Base-by-base conservation (phyloP, 2,329 filamentous ascomycete genomes). In the Aspergillaceae sp. region DNA sequence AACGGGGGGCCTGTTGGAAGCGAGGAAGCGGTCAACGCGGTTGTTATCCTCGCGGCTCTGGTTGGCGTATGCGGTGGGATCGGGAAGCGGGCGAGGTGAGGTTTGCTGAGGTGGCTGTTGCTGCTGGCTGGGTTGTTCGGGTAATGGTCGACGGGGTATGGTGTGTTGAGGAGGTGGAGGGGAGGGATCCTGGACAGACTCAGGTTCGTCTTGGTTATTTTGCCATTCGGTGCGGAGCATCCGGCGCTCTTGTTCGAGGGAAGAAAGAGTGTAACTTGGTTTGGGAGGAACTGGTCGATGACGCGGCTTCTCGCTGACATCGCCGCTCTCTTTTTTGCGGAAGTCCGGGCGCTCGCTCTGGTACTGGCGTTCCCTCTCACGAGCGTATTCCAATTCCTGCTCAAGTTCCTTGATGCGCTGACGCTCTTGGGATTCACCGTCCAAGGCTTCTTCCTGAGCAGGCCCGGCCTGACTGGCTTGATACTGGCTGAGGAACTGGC, bases 401-500 rank as follows among this genome's bases (percentile, higher is more conserved):
- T 97, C 91, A 4, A 97, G 75, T 62, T 96, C 84, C 56, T 79
- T 79, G 51, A 96, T 83, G 36, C 89, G 81, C 52, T 75, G 78
- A 51, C 74, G 79, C 63, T 91, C 79, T 2, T 72, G 66, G 27
- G 70, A 72, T 49, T 68, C 76, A 45, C 11, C 36, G 6, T 11
- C 26, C 27, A 19, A 5, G 8, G 19, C 67, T 51, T 58, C 60
- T 60, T 48, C 67, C 62, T 56, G 58, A 56, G 60, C 10, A 11
- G 57, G 54, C 45, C 65, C 59, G 50, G 74, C 65, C 61, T 86
- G 81, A 54, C 87, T 83, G 19, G 83, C 81, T 63, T 87, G 84
- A 62, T 95, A 94, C 61, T 95, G 86, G 60, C 86, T 91, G 43
- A 94, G 76, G 56, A 84, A 90, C 61, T 95, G 89, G 2, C 89